Base-by-base conservation (phyloP, 176 grass and related monocot genomes). In the Bonia amplexicaulis region DNA sequence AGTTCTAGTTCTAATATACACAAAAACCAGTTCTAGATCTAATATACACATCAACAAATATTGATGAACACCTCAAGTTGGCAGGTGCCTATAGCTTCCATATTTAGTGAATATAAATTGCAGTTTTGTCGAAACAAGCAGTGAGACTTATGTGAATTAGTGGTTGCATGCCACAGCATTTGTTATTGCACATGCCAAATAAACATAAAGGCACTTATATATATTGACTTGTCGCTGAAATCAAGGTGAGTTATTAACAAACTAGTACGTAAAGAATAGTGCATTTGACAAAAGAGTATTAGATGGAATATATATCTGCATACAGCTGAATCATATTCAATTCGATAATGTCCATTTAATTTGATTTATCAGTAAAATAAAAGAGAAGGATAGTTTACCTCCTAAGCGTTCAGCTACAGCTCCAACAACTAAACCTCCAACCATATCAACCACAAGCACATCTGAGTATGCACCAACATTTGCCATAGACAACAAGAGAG, bases 381-480 rank as follows among this genome's bases (percentile, higher is more conserved):
- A 20, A 86, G 68, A 71, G 29, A 81, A 74, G 45, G 6, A 79
- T 78, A 31, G 37, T 29, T 76, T 84, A 99, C 96, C 91, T 93
- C 96, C 96, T 89, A 96, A 75, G 14, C 91, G 90, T 84, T 99
- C 96, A 55, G 96, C 93, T 76, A 92, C 89, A 84, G 96, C 84
- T 67, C 96, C 96, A 47, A 59, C 89, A 81, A 94, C 74, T 80
- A 99, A 89, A 71, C 96, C 93, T 82, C 93, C 96, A 92, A 92
- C 87, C 91, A 92, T 94, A 87, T 99, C 96, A 49, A 99, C 84
- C 29, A 92, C 88, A 78, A 99, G 91, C 26, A 81, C 88, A 81
- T 99, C 91, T 72, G 96, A 96, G 80, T 94, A 89, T 86, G 93
- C 78, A 70, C 96, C 91, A 61, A 99, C 84, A 76, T 99, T 99